A percentile compares a stretch with the other conserved stretches of the same genome.
Conservation (phyloP, 129 eudicot species). For the Chrysanthemum makinoi region DNA sequence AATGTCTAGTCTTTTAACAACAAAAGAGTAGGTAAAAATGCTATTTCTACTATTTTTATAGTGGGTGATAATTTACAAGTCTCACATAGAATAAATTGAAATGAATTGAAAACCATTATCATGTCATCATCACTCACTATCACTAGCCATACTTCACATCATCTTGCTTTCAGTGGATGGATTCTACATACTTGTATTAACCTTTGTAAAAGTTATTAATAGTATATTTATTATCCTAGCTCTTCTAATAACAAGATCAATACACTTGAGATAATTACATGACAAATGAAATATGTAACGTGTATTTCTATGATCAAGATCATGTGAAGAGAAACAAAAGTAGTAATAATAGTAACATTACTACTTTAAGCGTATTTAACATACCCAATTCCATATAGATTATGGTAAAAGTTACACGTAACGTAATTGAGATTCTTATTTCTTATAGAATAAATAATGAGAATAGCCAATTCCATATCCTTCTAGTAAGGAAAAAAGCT, state of each 20-base stretch:
- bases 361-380: background rate
- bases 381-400: too few relatives aligned
- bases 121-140: conserved; percentile 9
- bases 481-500: background rate
- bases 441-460: too few relatives aligned
- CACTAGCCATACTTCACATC: conserved; percentile 15
- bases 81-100: background rate
- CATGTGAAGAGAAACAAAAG: too few relatives aligned
- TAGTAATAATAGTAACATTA: too few relatives aligned
- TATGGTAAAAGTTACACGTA: background rate
- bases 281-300: too few relatives aligned
- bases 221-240: too few relatives aligned
- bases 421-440: background rate
- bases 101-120: background rate
- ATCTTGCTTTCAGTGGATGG: background rate
- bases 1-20: background rate
- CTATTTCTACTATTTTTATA: background rate
- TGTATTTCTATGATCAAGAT: too few relatives aligned
- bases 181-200: too few relatives aligned
- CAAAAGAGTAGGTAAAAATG: background rate
- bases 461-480: background rate
- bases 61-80: background rate
- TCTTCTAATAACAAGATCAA: too few relatives aligned
- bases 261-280: too few relatives aligned
- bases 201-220: too few relatives aligned